Base-by-base conservation (phyloP, 768 basidiomycete genomes). In the Exidia glandulosa region DNA sequence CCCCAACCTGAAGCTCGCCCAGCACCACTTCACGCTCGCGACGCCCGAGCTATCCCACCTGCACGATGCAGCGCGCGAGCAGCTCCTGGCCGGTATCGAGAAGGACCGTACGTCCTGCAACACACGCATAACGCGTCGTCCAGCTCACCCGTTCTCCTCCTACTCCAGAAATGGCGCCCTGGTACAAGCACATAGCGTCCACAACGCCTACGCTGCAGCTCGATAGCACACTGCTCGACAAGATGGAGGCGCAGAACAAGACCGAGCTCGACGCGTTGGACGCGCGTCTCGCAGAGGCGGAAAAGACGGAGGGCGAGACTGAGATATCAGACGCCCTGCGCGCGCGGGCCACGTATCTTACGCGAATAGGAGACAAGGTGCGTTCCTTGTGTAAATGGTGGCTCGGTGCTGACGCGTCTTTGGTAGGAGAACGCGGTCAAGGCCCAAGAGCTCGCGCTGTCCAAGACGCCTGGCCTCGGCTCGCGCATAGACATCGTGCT, bases 401-500 rank as follows among this genome's bases (percentile, higher is more conserved):
- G 52, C 34, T 61, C 19, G 7, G 27, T 54, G 56, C 25, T 31
- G 19, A 36, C 31, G 50, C 32, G 2, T 34, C 25, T 52, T 54
- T 58, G 13, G 3, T 61, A 95, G 91, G 91, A 94, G 47, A 76
- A 77, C n/a, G 85, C 94, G 1, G 69, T 94, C 16, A 81, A 80
- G 48, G 93, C 94, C 0, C 86, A 94, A 67, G 84, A 86, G 60
- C 77, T 87, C 1, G 94, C 95, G 0, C 73, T 96, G 16, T 85
- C 88, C 73, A 96, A 96, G 74, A 94, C 90, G 0, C 88, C 94
- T 2, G 94, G 94, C 0, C 77, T 96, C 5, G 95, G 95, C 10
- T 88, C 91, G 10, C 79, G 91, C 62, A 99, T 98, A 70, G 95
- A 98, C 71, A 86, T 96, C 61, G 86, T 88, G 0, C 81, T 99